Evolutionary conservation across 768 basidiomycete genomes (phyloP), one percentile per base, ranked within the genome.

Genomic region (Kwoniella sp.): DNA sequence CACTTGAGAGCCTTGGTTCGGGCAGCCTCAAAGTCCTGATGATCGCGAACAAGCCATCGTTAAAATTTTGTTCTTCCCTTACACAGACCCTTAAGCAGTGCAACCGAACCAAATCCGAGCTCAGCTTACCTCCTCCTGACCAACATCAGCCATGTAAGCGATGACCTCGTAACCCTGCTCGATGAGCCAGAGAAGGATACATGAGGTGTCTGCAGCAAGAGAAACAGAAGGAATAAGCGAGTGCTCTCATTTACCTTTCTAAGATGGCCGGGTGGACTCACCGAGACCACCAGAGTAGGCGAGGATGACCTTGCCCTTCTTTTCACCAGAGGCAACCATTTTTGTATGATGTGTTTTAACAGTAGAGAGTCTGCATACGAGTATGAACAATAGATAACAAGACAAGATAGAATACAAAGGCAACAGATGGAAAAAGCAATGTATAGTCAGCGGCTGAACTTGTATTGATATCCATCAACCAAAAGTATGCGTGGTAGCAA

Each of bases 271-370:
- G 58, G 50, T 49, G 50, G 17, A 83, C 91, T 71, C 63, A 95
- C 94, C 94, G 55, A 98, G 86, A 73, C 96, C 96, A 68, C 96
- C 95, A 76, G 96, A 99, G 84, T 99, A 99, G 22, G 95, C 95
- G 68, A 99, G 85, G 60, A 99, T 85, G 73, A 98, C 93, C 78
- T 92, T 92, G 69, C 93, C 92, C 74, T 83, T 83, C 71, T 76
- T 77, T 60, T 75, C 70, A 49, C 60, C 64, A 44, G 77, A 63
- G 61, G 65, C 64, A 56, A 64, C 67, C 70, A 74, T 74, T 25
- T n/a, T 21, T 70, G 60, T 49, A 44, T 33, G 33, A 30, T 51
- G 25, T 49, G 46, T 26, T 63, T 54, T 56, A 52, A 46, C 27
- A 40, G 56, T 26, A 27, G 37, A 47, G 48, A 48, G 50, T 40